A percentile compares a stretch with the other conserved stretches of the same genome.
These are phyloP conservation scores for Theileria orientalis DNA, from an alignment of 169 alveolate species.

Conservation along the genomic window DNA sequence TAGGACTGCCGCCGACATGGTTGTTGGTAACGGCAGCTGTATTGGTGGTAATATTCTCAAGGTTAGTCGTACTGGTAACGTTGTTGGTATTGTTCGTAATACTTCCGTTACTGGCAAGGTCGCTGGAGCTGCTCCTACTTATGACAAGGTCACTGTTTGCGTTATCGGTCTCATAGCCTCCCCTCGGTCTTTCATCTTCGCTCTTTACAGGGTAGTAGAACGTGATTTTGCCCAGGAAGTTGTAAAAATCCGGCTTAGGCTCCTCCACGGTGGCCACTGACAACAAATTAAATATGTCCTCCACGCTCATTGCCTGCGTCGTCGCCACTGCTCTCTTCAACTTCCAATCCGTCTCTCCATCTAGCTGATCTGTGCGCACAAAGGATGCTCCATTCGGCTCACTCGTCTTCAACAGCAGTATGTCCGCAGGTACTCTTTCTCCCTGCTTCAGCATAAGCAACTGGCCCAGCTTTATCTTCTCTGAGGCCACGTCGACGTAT, in stretches of 20 bases:
- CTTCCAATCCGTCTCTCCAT: conserved; percentile 99
- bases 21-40: too few species aligned
- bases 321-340: conserved; percentile 88
- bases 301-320: conserved; percentile 78
- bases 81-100: too few species aligned
- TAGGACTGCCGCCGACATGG: neutral
- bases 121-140: neutral
- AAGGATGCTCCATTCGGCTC: conserved; percentile 73
- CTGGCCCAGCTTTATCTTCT: conserved; percentile 89
- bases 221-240: conserved; percentile 82
- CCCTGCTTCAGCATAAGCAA: conserved; percentile 84
- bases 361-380: conserved; percentile 97
- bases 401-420: conserved; percentile 83
- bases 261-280: conserved; percentile 78
- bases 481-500: conserved; percentile 77
- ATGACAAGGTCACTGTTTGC: too few species aligned
- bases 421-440: conserved; percentile 97
- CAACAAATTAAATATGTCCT: conserved; percentile 70
- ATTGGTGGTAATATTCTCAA: too few species aligned
- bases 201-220: conserved; percentile 26
- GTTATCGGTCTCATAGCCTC: neutral
- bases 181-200: conserved; percentile 1
- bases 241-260: conserved; percentile 86
- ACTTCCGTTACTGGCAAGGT: neutral
- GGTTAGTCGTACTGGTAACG: too few species aligned